Conservation (phyloP, 2,329 filamentous ascomycete species). For the Colletotrichum sp. region DNA sequence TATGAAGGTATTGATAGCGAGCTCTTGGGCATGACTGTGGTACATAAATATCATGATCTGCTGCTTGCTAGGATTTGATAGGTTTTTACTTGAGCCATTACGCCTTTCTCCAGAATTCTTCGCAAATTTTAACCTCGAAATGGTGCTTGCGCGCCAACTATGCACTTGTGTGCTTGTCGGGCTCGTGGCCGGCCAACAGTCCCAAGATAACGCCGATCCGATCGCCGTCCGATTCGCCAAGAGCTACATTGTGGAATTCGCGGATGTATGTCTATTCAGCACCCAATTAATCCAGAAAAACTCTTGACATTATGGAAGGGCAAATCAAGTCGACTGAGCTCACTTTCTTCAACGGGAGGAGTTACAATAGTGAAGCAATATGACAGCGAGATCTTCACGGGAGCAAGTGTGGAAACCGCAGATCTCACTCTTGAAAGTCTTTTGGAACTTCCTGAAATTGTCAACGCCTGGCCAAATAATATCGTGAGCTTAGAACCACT, state of each 20-base stretch:
- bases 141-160: background rate
- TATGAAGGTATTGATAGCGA: background rate
- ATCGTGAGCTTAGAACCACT: background rate
- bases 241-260: constrained; percentile 18
- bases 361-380: constrained; percentile 8
- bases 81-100: background rate
- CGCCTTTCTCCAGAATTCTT: background rate
- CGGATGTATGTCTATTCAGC: background rate
- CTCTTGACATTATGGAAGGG: no score
- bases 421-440: constrained; percentile 36
- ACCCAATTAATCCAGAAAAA: no score
- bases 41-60: background rate
- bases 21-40: background rate
- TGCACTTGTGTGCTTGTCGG: background rate
- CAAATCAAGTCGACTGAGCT: background rate
- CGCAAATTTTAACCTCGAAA: background rate
- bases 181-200: background rate
- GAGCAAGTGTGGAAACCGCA: constrained; percentile 36
- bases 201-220: background rate
- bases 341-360: background rate
- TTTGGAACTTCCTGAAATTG: constrained; percentile 34
- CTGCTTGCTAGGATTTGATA: background rate
- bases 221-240: background rate
- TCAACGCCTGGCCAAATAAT: constrained; percentile 37
- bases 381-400: constrained; percentile 35